Conservation (phyloP, 1,284 basidiomycete species). For the Vanrija humicola region DNA sequence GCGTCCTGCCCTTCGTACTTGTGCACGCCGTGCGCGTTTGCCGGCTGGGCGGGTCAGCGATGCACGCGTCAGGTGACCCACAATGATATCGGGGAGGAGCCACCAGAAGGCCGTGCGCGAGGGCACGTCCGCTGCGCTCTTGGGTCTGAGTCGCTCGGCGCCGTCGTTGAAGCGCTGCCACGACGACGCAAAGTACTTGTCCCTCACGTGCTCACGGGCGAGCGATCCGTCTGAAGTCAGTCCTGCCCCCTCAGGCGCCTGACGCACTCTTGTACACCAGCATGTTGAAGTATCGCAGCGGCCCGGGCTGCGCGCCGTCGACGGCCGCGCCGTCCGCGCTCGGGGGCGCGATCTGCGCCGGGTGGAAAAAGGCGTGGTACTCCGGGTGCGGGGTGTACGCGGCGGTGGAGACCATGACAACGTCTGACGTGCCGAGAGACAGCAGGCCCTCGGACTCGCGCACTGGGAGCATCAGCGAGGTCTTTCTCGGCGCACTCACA, state of each 20-base stretch:
- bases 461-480: slow-evolving; percentile 57
- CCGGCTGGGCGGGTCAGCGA: slow-evolving; percentile 53
- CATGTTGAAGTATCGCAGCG: slow-evolving; percentile 50
- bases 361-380: slow-evolving; percentile 54
- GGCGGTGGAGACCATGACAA: slow-evolving; percentile 67
- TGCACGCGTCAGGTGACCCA: slow-evolving; percentile 62
- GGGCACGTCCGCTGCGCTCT: slow-evolving; percentile 36
- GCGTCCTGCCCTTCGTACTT: slow-evolving; percentile 31
- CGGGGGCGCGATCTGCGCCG: slow-evolving; percentile 43
- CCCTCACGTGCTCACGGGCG: slow-evolving; percentile 72
- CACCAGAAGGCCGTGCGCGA: slow-evolving; percentile 54
- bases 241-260: slow-evolving; percentile 44
- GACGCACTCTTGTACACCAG: slow-evolving; percentile 52
- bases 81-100: slow-evolving; percentile 56
- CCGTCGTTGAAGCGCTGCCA: slow-evolving; percentile 72
- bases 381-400: slow-evolving; percentile 50
- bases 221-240: slow-evolving; percentile 69
- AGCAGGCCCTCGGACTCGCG: slow-evolving; percentile 67
- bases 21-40: slow-evolving; percentile 33
- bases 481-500: slow-evolving; percentile 25
- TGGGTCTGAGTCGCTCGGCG: slow-evolving; percentile 49
- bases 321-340: slow-evolving; percentile 7
- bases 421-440: slow-evolving; percentile 87
- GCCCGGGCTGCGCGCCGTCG: slow-evolving; percentile 6
- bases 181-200: slow-evolving; percentile 58